Evolutionary conservation across 768 basidiomycete species (phyloP).

Genomic region (Sutorius australiensis): DNA sequence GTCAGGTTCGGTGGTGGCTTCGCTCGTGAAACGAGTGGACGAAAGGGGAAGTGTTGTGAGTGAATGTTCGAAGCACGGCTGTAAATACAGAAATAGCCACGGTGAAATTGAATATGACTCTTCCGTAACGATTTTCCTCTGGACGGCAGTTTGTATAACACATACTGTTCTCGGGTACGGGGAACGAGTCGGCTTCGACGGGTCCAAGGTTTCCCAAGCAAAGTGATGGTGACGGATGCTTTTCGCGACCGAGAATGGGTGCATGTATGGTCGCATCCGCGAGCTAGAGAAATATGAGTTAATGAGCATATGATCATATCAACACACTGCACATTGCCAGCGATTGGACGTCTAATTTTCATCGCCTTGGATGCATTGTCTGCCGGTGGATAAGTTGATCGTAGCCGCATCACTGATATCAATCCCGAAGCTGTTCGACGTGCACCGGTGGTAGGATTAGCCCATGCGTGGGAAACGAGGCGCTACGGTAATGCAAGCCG

Average conservation of each 20-base stretch:
- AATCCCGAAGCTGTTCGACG: neutral
- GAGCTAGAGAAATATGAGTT: neutral
- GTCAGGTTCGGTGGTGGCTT: neutral
- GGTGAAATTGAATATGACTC: neutral
- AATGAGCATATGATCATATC: neutral
- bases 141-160: neutral
- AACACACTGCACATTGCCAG: neutral
- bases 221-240: neutral
- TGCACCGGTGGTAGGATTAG: neutral
- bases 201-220: no score
- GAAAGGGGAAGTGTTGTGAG: neutral
- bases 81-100: neutral
- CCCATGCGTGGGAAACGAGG: neutral
- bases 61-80: neutral
- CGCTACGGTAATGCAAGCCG: neutral
- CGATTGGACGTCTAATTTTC: neutral
- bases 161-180: neutral
- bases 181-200: no score
- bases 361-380: neutral
- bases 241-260: neutral
- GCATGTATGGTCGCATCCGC: neutral
- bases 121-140: neutral
- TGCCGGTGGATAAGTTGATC: neutral
- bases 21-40: neutral
- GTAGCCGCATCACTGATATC: no score